Evolutionary conservation across 768 basidiomycete genomes (phyloP).

Genomic region (Mycena maculata): DNA sequence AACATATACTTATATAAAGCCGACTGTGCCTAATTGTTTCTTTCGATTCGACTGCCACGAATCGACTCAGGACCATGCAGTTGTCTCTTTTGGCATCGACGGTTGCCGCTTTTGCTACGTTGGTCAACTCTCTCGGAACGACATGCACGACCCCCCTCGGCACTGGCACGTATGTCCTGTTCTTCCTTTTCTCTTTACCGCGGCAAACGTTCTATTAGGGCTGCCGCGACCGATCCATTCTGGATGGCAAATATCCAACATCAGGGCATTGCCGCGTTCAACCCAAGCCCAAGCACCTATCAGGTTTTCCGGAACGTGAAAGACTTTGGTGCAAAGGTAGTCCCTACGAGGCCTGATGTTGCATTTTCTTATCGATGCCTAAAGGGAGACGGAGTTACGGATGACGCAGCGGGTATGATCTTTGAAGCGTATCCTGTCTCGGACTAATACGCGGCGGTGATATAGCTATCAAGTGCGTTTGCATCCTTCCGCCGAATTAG

Average conservation of each 20-base stretch:
- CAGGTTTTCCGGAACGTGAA: slow-evolving; percentile 84
- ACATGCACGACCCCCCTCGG: slow-evolving; percentile 62
- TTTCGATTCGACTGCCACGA: no score
- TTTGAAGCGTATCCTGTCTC: no score
- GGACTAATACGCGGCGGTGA: no score
- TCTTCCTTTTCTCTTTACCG: not conserved
- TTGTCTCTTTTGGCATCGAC: slow-evolving; percentile 18
- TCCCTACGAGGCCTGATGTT: not conserved
- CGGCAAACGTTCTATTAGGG: slow-evolving; percentile 36
- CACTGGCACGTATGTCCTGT: slow-evolving; percentile 50
- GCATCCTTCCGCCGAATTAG: not conserved
- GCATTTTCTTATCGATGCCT: no score
- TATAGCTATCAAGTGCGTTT: slow-evolving; percentile 71
- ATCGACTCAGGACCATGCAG: slow-evolving; percentile 17
- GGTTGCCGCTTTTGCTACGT: slow-evolving; percentile 14
- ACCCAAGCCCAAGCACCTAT: slow-evolving; percentile 65
- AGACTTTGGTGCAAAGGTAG: slow-evolving; percentile 56
- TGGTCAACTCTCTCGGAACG: slow-evolving; percentile 27
- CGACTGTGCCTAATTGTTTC: no score
- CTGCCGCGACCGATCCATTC: slow-evolving; percentile 69
- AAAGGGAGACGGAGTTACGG: no score
- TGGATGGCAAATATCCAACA: slow-evolving; percentile 81
- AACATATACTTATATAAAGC: no score
- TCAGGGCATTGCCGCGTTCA: slow-evolving; percentile 76
- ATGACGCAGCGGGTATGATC: no score